Base-by-base conservation (phyloP, 2,329 filamentous ascomycete genomes). In the Phaeosphaeria sp. region DNA sequence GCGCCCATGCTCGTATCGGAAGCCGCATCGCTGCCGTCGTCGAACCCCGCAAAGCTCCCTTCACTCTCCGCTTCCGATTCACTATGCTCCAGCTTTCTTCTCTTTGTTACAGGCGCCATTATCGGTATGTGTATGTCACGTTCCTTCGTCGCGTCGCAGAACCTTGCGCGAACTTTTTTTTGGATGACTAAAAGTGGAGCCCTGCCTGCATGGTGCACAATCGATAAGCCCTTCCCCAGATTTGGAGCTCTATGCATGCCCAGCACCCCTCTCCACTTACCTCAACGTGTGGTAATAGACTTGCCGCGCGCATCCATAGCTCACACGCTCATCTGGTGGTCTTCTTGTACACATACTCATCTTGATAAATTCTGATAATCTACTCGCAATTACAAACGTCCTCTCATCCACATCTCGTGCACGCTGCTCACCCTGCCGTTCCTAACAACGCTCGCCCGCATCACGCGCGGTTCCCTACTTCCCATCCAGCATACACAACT, bases 81-180 rank as follows among this genome's bases (percentile, higher is more conserved):
- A 53, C 67, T 71, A 60, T 79, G 76, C 61, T 78, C 79, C 33
- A 83, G 68, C 67, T 82, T 83, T 66, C 82, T 80, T 66, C 81
- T 73, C 66, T 84, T 83, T 5, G 75, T 73, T 41, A 74, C 73
- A 51, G 74, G 66, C 52, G 70, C 69, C 75, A 78, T 78, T 51
- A 50, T 50, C 27, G n/a, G 51, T 61, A 44, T 52, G 58, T 46
- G 49, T 56, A 46, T 15, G 27, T 39, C 30, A 13, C 30, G 55
- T 48, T 41, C 27, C 25, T 55, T 54, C 52, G 46, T 53, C 54
- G 60, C 51, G 52, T 27, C 41, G 4, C 41, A 15, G n/a, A 20
- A 46, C 15, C 21, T 48, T 23, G 15, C 43, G 5, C 52, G 43
- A 68, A 63, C 55, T 63, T 70, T 69, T 62, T 65, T 47, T 39